phyloP scores from a whole-genome alignment of 2,329 filamentous ascomycete species.

The Magnaporthales sp. region DNA sequence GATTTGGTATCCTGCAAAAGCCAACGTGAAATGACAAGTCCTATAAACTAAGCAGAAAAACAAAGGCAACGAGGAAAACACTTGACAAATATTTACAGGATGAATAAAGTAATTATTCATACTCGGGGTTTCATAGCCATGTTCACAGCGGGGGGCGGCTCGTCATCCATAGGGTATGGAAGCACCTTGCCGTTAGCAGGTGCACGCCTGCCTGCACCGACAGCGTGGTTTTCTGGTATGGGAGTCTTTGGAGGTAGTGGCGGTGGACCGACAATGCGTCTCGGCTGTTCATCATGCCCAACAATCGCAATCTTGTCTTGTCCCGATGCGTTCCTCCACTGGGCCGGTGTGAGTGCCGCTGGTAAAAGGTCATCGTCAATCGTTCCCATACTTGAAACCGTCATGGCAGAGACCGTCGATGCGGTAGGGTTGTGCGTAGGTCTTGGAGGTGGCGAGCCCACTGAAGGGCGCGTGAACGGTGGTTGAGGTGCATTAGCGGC shows the following conservation, averaged over 20 bases:
- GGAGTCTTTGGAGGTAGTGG: slow-evolving; percentile 73
- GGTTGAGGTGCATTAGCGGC: slow-evolving; percentile 20
- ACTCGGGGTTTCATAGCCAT: slow-evolving; percentile 67
- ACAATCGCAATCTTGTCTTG: slow-evolving; percentile 62
- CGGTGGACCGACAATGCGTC: slow-evolving; percentile 42
- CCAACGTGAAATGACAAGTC: neutral
- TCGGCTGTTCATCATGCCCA: slow-evolving; percentile 48
- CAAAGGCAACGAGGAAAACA: neutral
- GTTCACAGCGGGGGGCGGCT: slow-evolving; percentile 75
- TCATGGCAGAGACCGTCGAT: neutral
- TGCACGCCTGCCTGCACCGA: slow-evolving; percentile 20
- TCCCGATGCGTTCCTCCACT: slow-evolving; percentile 48
- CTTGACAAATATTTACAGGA: neutral
- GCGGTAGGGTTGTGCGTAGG: slow-evolving; percentile 8
- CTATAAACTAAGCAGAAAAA: neutral
- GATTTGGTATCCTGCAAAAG: neutral
- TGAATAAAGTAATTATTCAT: neutral
- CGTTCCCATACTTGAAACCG: slow-evolving; percentile 9
- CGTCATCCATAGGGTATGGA: slow-evolving; percentile 75
- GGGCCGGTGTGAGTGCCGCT: slow-evolving; percentile 47
- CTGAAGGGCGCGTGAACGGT: slow-evolving; percentile 17
- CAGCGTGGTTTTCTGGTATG: slow-evolving; percentile 41
- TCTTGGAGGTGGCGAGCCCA: slow-evolving; percentile 20
- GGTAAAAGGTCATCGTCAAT: slow-evolving; percentile 38
- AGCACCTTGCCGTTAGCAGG: slow-evolving; percentile 26